Evolutionary conservation across 257 asterid genomes (phyloP), one percentile per base, ranked within the genome.

Genomic region (Anisodus tanguticus): DNA sequence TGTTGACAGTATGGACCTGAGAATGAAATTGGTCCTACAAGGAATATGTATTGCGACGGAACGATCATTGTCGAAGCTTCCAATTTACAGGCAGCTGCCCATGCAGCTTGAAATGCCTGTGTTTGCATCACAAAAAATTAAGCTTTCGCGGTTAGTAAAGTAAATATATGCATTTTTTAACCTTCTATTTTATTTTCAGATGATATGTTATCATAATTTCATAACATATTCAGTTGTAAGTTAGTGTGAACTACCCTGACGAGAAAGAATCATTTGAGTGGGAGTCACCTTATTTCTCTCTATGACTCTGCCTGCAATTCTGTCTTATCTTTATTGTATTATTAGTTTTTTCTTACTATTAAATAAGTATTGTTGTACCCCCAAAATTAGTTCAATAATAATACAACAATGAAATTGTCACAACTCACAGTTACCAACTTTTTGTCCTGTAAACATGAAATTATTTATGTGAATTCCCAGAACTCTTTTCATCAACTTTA

Each of bases 1-100:
- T 89, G 96, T 58, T 94, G 94, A 41, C 99, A 95, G 85, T 93
- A 91, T 76, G 98, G 98, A 9, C 99, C 99, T 12, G 99, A 92
- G 86, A 95, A 94, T 5, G 99, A 93, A 78, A 94, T 92, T 67
- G 99, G 99, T 4, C 97, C 97, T 6, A 95, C 98, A 6, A 93
- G 95, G 86, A 95, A 95, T 16, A 79, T 83, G 43, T 89, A 88
- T 5, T 89, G 83, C 77, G 97, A 83, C 19, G 99, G 99, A 31
- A 94, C 93, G 47, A 90, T 80, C 7, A 94, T 49, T 22, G 85
- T 89, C 0, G 99, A 93, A 26, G 96, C 97, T 85, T 94, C 91
- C 41, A 90, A 87, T 68, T 95, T 92, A 60, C 99, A 95, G 72
- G 99, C 99, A 31, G 89, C 87, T 16, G 93, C 95, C 99, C 99